Base-by-base conservation (phyloP, 1,139 yeast genomes). In the Geotrichum carabidarum region DNA sequence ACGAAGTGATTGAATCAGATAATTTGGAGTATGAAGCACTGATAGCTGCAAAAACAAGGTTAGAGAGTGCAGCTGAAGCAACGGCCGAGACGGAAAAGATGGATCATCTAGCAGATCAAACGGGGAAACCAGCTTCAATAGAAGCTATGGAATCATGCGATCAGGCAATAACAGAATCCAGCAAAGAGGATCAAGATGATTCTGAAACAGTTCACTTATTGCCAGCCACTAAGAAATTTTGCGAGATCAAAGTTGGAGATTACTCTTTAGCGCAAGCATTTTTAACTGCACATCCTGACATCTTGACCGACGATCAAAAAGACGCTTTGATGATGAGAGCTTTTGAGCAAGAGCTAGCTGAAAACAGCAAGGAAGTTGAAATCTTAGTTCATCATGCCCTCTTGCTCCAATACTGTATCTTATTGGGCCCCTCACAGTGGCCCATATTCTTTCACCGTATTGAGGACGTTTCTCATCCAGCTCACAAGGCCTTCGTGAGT, bases 281-380 rank as follows among this genome's bases (percentile, higher is more conserved):
- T 67, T 72, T 86, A 61, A 71, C 78, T 59, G 65, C 71, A 55
- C 86, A 90, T 68, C 80, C 87, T 35, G 74, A 77, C 53, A 86
- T 94, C 57, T 81, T 91, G 56, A 81, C 82, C 3, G 91, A 86
- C 61, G 83, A 82, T 57, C 97, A 93, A 67, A 89, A 91, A 67
- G 98, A 93, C 70, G 90, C 95, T 0, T 79, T 93, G 57, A 76
- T 91, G 67, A 90, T 91, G 96, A 83, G 85, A 22, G 95, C 98
- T 0, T 94, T 93, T 68, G 95, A 91, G 64, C 74, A 78, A 53
- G 90, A 89, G 67, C 76, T 91, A 58, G 80, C 77, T 9, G 84
- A 82, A 15, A 77, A 88, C 51, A 66, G 79, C 0, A 67, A 71
- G n/a, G 81, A 91, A 1, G 63, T 70, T 62, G 78, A 76, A 60